phyloP scores from a whole-genome alignment of 805 yeast species.

The Teunomyces pallodes region DNA sequence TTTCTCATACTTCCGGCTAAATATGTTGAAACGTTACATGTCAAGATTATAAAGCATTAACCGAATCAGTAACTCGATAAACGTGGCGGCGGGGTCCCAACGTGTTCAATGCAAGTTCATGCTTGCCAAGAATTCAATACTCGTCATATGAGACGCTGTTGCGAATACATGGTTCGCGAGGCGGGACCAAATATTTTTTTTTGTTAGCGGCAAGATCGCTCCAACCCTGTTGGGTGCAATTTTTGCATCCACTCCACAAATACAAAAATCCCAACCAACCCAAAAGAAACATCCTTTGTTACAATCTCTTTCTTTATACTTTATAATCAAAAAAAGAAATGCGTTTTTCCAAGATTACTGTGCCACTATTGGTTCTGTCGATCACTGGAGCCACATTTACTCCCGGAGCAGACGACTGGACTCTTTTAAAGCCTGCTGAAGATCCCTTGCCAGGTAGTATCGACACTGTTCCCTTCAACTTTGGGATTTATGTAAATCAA shows the following conservation, averaged over 20 bases:
- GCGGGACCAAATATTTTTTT: neutral
- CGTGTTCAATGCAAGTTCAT: too few species aligned
- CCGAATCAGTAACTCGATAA: too few species aligned
- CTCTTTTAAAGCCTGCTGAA: conserved; percentile 24
- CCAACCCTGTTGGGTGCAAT: neutral
- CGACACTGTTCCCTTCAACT: conserved; percentile 29
- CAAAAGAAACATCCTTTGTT: neutral
- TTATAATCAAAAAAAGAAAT: neutral
- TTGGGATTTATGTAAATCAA: conserved; percentile 36
- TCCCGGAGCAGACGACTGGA: conserved; percentile 37
- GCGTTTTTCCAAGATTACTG: neutral
- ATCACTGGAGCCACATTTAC: neutral
- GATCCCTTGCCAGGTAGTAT: conserved; percentile 15
- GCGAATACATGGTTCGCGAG: too few species aligned
- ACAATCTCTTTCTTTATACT: neutral
- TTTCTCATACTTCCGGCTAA: too few species aligned
- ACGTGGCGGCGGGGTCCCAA: too few species aligned
- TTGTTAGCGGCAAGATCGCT: neutral
- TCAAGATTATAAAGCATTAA: too few species aligned
- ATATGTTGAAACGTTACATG: too few species aligned
- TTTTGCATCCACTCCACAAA: conserved; percentile 1
- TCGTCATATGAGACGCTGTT: too few species aligned
- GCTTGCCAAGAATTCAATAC: too few species aligned
- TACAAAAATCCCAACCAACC: neutral
- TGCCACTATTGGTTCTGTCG: too few species aligned